Percentiles rank a stretch among this genome's conserved stretches.
phyloP scores from a whole-genome alignment of 1,139 yeast species.

The Yamadazyma friedrichii region DNA sequence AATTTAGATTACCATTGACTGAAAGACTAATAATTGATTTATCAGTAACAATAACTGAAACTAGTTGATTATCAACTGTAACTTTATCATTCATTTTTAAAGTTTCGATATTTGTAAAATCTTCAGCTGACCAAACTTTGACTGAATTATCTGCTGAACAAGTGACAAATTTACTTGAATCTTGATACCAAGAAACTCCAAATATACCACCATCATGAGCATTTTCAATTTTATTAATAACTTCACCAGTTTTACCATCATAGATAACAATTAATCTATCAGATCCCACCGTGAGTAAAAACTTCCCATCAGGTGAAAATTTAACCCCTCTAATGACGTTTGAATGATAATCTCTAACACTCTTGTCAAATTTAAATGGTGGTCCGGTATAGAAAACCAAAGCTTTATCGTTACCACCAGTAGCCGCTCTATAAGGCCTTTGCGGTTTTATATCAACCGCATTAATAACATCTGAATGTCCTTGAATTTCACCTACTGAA shows the following conservation, averaged over 20 bases:
- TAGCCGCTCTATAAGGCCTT: constrained; percentile 91
- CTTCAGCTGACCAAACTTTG: constrained; percentile 57
- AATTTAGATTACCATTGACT: constrained; percentile 68
- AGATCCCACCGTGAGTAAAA: constrained; percentile 80
- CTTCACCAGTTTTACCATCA: constrained; percentile 88
- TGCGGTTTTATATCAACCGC: constrained; percentile 84
- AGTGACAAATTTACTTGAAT: constrained; percentile 65
- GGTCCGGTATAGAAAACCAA: constrained; percentile 89
- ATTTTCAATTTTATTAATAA: constrained; percentile 48
- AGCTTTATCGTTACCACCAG: constrained; percentile 86
- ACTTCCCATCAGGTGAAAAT: constrained; percentile 76
- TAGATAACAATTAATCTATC: constrained; percentile 77
- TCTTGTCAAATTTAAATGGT: constrained; percentile 80
- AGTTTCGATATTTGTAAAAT: constrained; percentile 23
- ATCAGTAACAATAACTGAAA: constrained; percentile 72
- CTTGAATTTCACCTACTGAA: constrained; percentile 92
- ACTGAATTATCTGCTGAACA: constrained; percentile 81
- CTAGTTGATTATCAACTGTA: constrained; percentile 63
- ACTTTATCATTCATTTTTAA: constrained; percentile 40
- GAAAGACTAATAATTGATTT: constrained; percentile 66
- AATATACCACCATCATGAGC: constrained; percentile 81
- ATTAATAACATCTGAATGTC: constrained; percentile 83
- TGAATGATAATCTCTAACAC: constrained; percentile 71
- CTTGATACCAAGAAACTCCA: constrained; percentile 68
- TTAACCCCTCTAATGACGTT: constrained; percentile 80